Conservation (phyloP, 495 filamentous ascomycete species). For the Xylaria castorea region DNA sequence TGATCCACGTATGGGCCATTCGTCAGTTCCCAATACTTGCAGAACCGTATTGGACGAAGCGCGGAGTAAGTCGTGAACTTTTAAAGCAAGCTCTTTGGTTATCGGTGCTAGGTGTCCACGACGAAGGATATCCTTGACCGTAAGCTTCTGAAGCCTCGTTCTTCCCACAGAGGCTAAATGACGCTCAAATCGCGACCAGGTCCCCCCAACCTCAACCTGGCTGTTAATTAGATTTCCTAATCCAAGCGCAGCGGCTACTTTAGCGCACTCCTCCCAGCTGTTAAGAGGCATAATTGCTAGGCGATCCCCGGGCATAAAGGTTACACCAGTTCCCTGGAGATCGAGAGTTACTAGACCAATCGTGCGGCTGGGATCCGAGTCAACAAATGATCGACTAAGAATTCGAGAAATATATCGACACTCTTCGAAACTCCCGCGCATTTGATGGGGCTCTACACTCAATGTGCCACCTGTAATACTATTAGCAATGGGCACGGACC, state of each 20-base stretch:
- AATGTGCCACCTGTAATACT: slow-evolving; percentile 38
- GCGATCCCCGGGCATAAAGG: slow-evolving; percentile 56
- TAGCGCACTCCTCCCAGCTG: slow-evolving; percentile 55
- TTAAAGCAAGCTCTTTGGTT: slow-evolving; percentile 56
- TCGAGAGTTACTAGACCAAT: slow-evolving; percentile 56
- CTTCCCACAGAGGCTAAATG: slow-evolving; percentile 51
- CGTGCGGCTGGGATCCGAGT: slow-evolving; percentile 50
- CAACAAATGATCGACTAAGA: slow-evolving; percentile 49
- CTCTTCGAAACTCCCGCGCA: slow-evolving; percentile 60
- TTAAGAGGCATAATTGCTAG: slow-evolving; percentile 60
- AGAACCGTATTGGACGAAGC: slow-evolving; percentile 56
- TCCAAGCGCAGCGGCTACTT: slow-evolving; percentile 54
- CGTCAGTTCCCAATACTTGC: slow-evolving; percentile 54
- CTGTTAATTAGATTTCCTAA: slow-evolving; percentile 49
- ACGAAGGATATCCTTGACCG: slow-evolving; percentile 55
- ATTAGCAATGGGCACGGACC: neutral
- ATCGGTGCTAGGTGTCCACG: slow-evolving; percentile 56
- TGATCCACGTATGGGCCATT: slow-evolving; percentile 56
- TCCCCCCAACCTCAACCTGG: slow-evolving; percentile 38
- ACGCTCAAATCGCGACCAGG: slow-evolving; percentile 54
- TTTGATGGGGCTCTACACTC: slow-evolving; percentile 54
- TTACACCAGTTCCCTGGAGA: slow-evolving; percentile 55
- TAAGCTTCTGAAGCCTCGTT: slow-evolving; percentile 40
- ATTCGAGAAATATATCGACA: slow-evolving; percentile 55
- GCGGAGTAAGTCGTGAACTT: slow-evolving; percentile 48